phyloP scores from a whole-genome alignment of 495 filamentous ascomycete species.

The Annulohypoxylon bovei region DNA sequence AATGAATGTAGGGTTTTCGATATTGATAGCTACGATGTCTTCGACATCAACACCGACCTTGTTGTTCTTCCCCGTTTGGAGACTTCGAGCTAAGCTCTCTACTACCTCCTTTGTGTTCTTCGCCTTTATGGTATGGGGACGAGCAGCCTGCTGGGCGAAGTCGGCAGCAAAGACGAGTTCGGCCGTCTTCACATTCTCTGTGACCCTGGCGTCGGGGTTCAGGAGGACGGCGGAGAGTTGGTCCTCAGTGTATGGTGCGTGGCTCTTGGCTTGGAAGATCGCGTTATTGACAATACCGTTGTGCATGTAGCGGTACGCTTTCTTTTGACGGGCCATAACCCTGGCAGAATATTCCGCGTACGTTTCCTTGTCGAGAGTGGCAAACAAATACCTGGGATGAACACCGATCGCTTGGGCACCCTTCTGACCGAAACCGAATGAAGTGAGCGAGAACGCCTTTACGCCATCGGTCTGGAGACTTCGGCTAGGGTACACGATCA shows the following conservation, averaged over 20 bases:
- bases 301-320: conserved; percentile 97
- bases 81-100: conserved; percentile 78
- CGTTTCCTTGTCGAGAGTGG: conserved; percentile 86
- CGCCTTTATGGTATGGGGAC: conserved; percentile 54
- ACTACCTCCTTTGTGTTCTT: conserved; percentile 79
- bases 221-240: conserved; percentile 88
- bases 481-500: conserved; percentile 95
- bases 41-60: conserved; percentile 95
- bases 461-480: conserved; percentile 97
- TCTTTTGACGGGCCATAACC: conserved; percentile 93
- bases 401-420: conserved; percentile 97
- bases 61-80: conserved; percentile 72
- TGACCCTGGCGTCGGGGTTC: conserved; percentile 92
- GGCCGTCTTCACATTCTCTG: conserved; percentile 81
- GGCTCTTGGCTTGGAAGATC: conserved; percentile 93
- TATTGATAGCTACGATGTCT: conserved; percentile 82
- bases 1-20: conserved; percentile 92
- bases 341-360: conserved; percentile 85
- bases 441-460: conserved; percentile 98
- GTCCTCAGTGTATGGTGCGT: conserved; percentile 89
- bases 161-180: conserved; percentile 75
- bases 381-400: conserved; percentile 94
- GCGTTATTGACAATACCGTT: conserved; percentile 96
- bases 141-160: conserved; percentile 62
- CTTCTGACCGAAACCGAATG: conserved; percentile 99